Conservation (phyloP, 2,329 filamentous ascomycete genomes). For the Trichoderma simmonsii region DNA sequence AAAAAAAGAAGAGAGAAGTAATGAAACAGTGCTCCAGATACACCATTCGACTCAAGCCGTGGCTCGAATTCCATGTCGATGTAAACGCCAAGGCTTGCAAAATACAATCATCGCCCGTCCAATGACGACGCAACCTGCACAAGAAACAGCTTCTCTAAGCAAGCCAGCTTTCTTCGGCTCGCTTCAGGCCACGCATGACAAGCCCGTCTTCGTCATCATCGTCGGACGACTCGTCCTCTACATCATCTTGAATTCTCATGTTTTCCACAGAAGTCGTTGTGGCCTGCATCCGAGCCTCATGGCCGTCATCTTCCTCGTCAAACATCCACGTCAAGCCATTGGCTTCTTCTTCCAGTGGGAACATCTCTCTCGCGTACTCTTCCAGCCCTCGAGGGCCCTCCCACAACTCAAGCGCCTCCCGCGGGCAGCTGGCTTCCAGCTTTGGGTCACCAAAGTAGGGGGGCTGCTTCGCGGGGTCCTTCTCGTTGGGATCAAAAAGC, state of each 20-base stretch:
- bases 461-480: slow-evolving; percentile 55
- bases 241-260: slow-evolving; percentile 39
- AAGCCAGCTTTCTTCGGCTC: slow-evolving; percentile 59
- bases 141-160: slow-evolving; percentile 37
- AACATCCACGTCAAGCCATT: slow-evolving; percentile 95
- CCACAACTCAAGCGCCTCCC: slow-evolving; percentile 79
- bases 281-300: slow-evolving; percentile 36
- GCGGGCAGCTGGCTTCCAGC: slow-evolving; percentile 64
- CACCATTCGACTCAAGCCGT: slow-evolving; percentile 4
- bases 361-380: slow-evolving; percentile 92
- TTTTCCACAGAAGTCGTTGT: slow-evolving; percentile 38
- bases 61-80: not conserved
- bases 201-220: slow-evolving; percentile 58
- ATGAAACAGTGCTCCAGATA: not conserved
- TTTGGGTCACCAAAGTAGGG: slow-evolving; percentile 60
- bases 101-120: slow-evolving; percentile 6
- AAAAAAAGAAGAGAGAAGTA: not conserved
- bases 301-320: slow-evolving; percentile 45
- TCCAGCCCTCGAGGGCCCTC: slow-evolving; percentile 86
- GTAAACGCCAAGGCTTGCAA: slow-evolving; percentile 12
- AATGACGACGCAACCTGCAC: not conserved
- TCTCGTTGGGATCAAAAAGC: slow-evolving; percentile 52
- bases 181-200: slow-evolving; percentile 54
- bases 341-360: slow-evolving; percentile 88
- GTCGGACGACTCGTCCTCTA: slow-evolving; percentile 40